Evolutionary conservation across 2,329 filamentous ascomycete species (phyloP), one percentile per base, ranked within the genome.

Genomic region (Fusarium humuli): DNA sequence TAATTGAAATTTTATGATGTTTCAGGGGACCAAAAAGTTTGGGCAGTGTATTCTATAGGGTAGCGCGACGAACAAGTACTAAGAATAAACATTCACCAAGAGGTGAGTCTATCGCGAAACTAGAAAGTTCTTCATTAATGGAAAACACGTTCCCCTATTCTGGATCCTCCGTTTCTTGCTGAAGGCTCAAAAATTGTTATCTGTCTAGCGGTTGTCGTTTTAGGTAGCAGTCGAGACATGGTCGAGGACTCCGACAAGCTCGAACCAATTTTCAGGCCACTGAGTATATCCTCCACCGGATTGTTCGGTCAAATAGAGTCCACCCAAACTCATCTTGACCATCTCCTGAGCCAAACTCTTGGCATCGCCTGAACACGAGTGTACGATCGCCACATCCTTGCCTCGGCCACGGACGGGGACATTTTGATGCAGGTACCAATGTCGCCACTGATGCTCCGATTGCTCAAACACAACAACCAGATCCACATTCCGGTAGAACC

Each of bases 251-350:
- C 30, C 10, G 6, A 53, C 22, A 45, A 58, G 29, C 0, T 49
- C 13, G 6, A 23, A 4, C 54, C 54, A 57, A 32, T 7, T 49
- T 9, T 37, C 6, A 4, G 69, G 69, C 69, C 69, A 71, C 22
- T 57, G 42, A 6, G 57, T 71, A 37, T 70, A 71, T 3, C 69
- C 67, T 25, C 69, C 69, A 41, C 57, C 57, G 2, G 48, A 14
- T 18, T 71, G 59, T 16, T 71, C 67, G 14, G 69, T 71, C 13
- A 71, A 23, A 25, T 70, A 59, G n/a, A 71, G 12, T 0, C 67
- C 69, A 18, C 69, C 67, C 3, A 71, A 57, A 2, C 57, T 54
- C 30, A 61, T 53, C 9, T 42, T 8, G 9, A 37, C 30, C 10
- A 71, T 62, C 6, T 65, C 37, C 7, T 37, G 41, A 23, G 63